These are phyloP conservation scores for Camptophora hylomeconis DNA, from an alignment of 2,329 filamentous ascomycete species.

Conservation along the genomic window DNA sequence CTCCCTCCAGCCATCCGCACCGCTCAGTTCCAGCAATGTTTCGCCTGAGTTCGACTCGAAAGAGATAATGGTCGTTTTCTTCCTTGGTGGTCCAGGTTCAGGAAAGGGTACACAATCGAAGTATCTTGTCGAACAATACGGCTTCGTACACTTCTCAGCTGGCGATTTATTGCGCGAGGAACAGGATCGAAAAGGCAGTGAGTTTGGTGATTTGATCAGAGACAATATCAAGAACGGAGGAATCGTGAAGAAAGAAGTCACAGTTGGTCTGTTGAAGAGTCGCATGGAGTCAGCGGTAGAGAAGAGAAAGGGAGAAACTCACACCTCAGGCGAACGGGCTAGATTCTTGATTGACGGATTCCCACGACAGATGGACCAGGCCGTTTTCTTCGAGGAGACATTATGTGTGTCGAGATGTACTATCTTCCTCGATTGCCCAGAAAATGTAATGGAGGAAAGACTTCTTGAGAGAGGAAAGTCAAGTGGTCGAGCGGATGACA, in stretches of 20 bases:
- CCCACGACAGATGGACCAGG: conserved; percentile 95
- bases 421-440: conserved; percentile 87
- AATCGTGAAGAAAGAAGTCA: conserved; percentile 99
- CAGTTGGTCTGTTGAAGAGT: conserved; percentile 83
- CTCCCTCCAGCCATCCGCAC: conserved; percentile 26
- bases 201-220: conserved; percentile 89
- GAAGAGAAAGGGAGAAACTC: conserved; percentile 22
- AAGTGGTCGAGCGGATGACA: conserved; percentile 82
- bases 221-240: conserved; percentile 85
- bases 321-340: conserved; percentile 44
- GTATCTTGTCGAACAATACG: conserved; percentile 73
- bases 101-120: conserved; percentile 95
- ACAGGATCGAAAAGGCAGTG: conserved; percentile 69
- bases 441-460: conserved; percentile 72
- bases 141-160: conserved; percentile 85
- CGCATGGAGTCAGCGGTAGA: conserved; percentile 65
- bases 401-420: conserved; percentile 77
- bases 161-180: conserved; percentile 90
- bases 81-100: conserved; percentile 87
- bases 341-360: conserved; percentile 76
- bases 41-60: conserved; percentile 60
- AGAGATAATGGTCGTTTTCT: conserved; percentile 85
- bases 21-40: conserved; percentile 39
- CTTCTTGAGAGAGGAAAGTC: conserved; percentile 86
- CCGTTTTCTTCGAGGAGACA: conserved; percentile 77